Evolutionary conservation across 495 filamentous ascomycete genomes (phyloP).

Genomic region (Penicillium bialowiezense): DNA sequence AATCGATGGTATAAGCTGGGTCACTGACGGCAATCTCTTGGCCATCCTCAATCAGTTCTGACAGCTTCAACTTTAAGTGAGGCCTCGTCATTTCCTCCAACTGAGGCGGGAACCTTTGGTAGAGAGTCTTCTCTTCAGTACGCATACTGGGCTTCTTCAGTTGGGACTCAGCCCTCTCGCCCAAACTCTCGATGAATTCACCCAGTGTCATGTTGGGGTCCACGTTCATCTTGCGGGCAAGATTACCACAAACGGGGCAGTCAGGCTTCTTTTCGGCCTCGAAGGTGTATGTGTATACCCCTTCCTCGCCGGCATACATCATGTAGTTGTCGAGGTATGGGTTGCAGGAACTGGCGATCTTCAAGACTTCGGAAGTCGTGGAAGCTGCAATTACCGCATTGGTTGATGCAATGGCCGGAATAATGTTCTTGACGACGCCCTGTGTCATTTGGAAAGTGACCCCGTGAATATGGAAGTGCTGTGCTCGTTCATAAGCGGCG

Average conservation of each 20-base stretch:
- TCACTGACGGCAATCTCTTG: constrained; percentile 82
- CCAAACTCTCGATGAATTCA: constrained; percentile 83
- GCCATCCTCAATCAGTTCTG: constrained; percentile 60
- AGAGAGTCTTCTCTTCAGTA: constrained; percentile 78
- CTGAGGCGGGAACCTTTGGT: constrained; percentile 78
- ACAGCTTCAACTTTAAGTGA: constrained; percentile 76
- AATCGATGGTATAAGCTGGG: constrained; percentile 70
- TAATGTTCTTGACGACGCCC: constrained; percentile 99
- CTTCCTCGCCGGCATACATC: constrained; percentile 97
- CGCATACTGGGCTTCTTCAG: constrained; percentile 88
- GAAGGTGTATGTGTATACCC: constrained; percentile 96
- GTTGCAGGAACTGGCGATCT: constrained; percentile 80
- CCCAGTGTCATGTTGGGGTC: constrained; percentile 71
- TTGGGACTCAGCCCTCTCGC: constrained; percentile 78
- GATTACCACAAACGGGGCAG: constrained; percentile 89
- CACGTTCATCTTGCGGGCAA: constrained; percentile 68
- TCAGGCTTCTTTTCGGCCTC: constrained; percentile 86
- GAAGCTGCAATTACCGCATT: constrained; percentile 95
- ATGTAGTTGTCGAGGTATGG: constrained; percentile 92
- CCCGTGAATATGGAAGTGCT: constrained; percentile 87
- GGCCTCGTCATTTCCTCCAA: constrained; percentile 76
- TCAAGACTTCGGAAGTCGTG: constrained; percentile 95
- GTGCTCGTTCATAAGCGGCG: constrained; percentile 72
- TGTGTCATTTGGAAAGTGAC: constrained; percentile 97
- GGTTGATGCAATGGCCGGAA: constrained; percentile 95